A percentile compares a stretch with the other conserved stretches of the same genome.
These are phyloP conservation scores for Sambucus nigra DNA, from an alignment of 129 eudicot species.

Conservation along the genomic window DNA sequence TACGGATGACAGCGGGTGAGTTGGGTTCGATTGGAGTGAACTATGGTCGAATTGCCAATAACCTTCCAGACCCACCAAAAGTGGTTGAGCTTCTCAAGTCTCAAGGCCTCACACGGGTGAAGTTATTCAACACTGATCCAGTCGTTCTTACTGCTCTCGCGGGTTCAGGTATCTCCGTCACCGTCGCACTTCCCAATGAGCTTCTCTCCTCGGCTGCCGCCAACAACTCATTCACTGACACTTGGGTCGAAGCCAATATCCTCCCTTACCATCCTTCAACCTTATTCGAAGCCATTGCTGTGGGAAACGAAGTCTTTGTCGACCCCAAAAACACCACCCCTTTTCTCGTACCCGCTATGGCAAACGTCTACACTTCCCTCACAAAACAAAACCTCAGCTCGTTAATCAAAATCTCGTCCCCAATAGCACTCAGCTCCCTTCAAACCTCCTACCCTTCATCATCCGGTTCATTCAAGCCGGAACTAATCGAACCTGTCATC, in stretches of 20 bases:
- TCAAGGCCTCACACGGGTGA: slow-evolving; percentile 42
- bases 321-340: slow-evolving; percentile 49
- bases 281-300: slow-evolving; percentile 59
- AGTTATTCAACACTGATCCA: slow-evolving; percentile 72
- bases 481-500: slow-evolving; percentile 52
- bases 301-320: slow-evolving; percentile 82
- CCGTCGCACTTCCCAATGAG: slow-evolving; percentile 74
- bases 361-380: slow-evolving; percentile 52
- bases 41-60: slow-evolving; percentile 77
- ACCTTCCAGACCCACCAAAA: slow-evolving; percentile 66
- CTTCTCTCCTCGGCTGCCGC: slow-evolving; percentile 68
- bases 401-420: slow-evolving; percentile 56
- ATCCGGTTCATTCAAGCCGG: slow-evolving; percentile 66
- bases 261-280: slow-evolving; percentile 52
- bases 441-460: slow-evolving; percentile 73
- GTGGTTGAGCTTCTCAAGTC: slow-evolving; percentile 76
- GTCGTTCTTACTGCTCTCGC: slow-evolving; percentile 69
- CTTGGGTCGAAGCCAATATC: slow-evolving; percentile 58
- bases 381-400: slow-evolving; percentile 25
- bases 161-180: slow-evolving; percentile 51
- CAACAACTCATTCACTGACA: slow-evolving; percentile 57
- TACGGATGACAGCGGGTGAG: slow-evolving; percentile 15
- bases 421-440: slow-evolving; percentile 64
- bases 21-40: slow-evolving; percentile 61
- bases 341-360: slow-evolving; percentile 79